These are phyloP conservation scores for Candida buenavistaensis DNA, from an alignment of 1,139 yeast species.

Conservation along the genomic window DNA sequence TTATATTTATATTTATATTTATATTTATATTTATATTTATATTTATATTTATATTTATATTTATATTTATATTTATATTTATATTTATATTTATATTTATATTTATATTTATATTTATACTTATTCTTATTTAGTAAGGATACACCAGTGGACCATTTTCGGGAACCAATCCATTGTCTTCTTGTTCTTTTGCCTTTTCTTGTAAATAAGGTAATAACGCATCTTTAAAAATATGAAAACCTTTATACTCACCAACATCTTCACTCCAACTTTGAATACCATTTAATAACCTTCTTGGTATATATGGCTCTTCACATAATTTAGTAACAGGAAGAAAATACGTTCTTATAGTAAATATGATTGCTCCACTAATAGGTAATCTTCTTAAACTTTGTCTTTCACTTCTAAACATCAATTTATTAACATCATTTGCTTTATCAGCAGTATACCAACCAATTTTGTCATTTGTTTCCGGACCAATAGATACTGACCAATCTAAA, in stretches of 20 bases:
- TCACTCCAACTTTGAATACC: slow-evolving; percentile 60
- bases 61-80: too few relatives aligned
- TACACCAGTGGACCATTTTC: slow-evolving; percentile 40
- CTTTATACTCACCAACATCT: slow-evolving; percentile 61
- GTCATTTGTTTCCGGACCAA: slow-evolving; percentile 54
- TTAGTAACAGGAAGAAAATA: slow-evolving; percentile 57
- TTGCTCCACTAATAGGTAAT: slow-evolving; percentile 60
- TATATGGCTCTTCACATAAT: slow-evolving; percentile 56
- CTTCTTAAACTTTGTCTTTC: slow-evolving; percentile 71
- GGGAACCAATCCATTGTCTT: slow-evolving; percentile 39
- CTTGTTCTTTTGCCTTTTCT: slow-evolving; percentile 52
- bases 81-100: too few relatives aligned
- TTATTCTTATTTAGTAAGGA: slow-evolving; percentile 26
- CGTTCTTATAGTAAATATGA: slow-evolving; percentile 63
- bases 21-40: too few relatives aligned
- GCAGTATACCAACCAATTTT: slow-evolving; percentile 66
- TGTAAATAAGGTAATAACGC: slow-evolving; percentile 56
- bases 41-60: too few relatives aligned
- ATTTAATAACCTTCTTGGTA: slow-evolving; percentile 58
- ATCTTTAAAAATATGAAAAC: slow-evolving; percentile 53
- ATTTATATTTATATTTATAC: neutral
- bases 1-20: too few relatives aligned
- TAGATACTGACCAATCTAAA: slow-evolving; percentile 63
- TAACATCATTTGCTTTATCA: slow-evolving; percentile 42
- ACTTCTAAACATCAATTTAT: slow-evolving; percentile 55